Base-by-base conservation (phyloP, 306 rosid genomes). In the Chamaecrista fasciculata region DNA sequence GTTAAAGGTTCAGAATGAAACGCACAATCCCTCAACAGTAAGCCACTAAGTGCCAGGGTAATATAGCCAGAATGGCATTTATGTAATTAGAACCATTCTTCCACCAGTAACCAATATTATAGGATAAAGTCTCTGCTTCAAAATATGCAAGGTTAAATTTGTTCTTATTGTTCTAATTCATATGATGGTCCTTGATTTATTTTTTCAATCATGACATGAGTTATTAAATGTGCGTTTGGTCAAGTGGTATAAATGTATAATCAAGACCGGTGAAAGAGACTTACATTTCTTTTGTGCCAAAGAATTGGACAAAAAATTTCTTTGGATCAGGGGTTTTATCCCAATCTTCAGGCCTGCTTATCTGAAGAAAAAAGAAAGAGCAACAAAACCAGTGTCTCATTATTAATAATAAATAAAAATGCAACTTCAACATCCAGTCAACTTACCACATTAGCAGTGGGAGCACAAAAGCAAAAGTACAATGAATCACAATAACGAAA, bases 291-390 rank as follows among this genome's bases (percentile, higher is more conserved):
- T 89, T 80, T 0, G 99, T 91, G 51, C 93, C 99, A 83, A 88
- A 91, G 61, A 95, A 95, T 51, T 95, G 91, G 75, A 95, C 96
- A 80, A 95, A 95, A 79, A 79, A 79, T 71, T 95, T 91, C 89
- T 87, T 95, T 0, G 99, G 95, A 81, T 91, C 99, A 76, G 89
- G 93, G 69, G 67, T 16, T 71, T 84, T 89, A 69, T 84, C 79
- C 95, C 95, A 91, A 62, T 95, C 97, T 73, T 95, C 96, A 51
- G 99, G 97, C 72, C 84, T 87, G 85, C 97, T 89, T 53, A 95
- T 91, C 99, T 95, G 88, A 36, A 81, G 78, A 71, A 44, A 76
- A 74, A 74, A 58, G 77, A 74, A 74, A 58, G 77, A 71, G 74
- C 72, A 49, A 76, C 61, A 74, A 76, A 15, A 66, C 39, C 77